Evolutionary conservation across 2,329 filamentous ascomycete species (phyloP), one percentile per base, ranked within the genome.

Genomic region (Xylariaceae sp.): DNA sequence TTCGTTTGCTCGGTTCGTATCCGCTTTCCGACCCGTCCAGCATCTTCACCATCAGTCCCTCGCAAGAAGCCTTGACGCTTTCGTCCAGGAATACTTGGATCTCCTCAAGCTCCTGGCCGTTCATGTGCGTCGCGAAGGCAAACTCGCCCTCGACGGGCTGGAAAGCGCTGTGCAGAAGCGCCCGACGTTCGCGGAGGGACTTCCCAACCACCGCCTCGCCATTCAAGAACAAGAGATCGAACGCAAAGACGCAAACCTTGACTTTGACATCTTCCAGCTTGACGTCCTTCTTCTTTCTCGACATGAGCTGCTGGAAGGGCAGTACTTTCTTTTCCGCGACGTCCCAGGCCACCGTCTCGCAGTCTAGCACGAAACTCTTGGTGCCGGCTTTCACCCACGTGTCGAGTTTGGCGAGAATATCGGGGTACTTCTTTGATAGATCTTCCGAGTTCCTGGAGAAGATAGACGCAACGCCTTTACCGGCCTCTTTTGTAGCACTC

Each of bases 31-130:
- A 77, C 0, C 92, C 94, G 69, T 97, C 92, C 55, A 99, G 75
- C 94, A 99, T 99, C 77, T 99, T 99, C 13, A 99, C 94, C 94
- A 99, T 99, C 49, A 99, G 77, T 10, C 94, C 94, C 75, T 99
- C 94, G 67, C 94, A 99, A 0, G 90, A 95, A 2, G 92, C 89
- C 71, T 96, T 96, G 60, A 99, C 88, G 65, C 89, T 94, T 55
- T 97, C 92, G 66, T 99, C 94, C 2, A 99, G 79, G 65, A 99
- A 88, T 1, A 79, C 80, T 67, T 97, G 92, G 51, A 99, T 99
- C 66, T 95, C 89, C 49, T 97, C 92, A 3, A 99, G 79, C 62
- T 96, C 89, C 64, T 86, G 88, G 10, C 89, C 89, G 67, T 99
- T 80, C 75, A 91, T 94, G 63, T 81, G 86, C 32, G 90, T 91